Evolutionary conservation across 2,329 filamentous ascomycete genomes (phyloP), one percentile per base, ranked within the genome.

Genomic region (Arthrobotrys megalospora): DNA sequence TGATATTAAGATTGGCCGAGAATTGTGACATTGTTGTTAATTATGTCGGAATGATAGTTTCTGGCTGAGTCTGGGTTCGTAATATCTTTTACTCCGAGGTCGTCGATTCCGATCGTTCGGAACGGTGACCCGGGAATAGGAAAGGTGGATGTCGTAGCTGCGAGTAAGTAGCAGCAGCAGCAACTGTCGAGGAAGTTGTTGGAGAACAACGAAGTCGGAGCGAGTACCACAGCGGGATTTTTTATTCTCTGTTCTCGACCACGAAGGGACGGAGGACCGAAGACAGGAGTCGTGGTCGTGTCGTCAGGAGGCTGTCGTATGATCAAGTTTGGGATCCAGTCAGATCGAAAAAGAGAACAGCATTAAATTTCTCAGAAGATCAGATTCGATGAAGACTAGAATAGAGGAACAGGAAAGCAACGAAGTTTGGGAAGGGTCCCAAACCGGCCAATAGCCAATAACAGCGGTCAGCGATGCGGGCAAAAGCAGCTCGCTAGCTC

Each of bases 1-100:
- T 79, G 38, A 75, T 28, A 48, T 79, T 79, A 36, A 79, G 76
- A 36, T 79, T 79, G 45, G 76, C 76, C 62, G 67, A 65, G 36
- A 60, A 75, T 64, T 79, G 76, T 48, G 76, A 79, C 60, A 73
- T 64, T 60, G 45, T 68, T 71, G 73, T 36, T 19, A 36, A 8
- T 34, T 43, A 16, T 63, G 45, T 62, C 66, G 66, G 41, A 64
- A 55, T 41, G 73, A 62, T 62, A 76, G 32, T 21, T 11, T n/a
- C 41, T 8, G 10, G 48, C 5, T 8, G 48, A 28, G 8, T 14
- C 28, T 41, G 36, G 14, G 7, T 38, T 5, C 24, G 24, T 32
- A 32, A n/a, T 41, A 28, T 41, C 11, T 60, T 14, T 43, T 60
- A 60, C 12, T 16, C 55, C 55, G 21, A 43, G 19, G 36, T 60